Percentiles rank a stretch among this genome's conserved stretches.
phyloP scores from a whole-genome alignment of 2,329 filamentous ascomycete species.

The Pyricularia pennisetigena region DNA sequence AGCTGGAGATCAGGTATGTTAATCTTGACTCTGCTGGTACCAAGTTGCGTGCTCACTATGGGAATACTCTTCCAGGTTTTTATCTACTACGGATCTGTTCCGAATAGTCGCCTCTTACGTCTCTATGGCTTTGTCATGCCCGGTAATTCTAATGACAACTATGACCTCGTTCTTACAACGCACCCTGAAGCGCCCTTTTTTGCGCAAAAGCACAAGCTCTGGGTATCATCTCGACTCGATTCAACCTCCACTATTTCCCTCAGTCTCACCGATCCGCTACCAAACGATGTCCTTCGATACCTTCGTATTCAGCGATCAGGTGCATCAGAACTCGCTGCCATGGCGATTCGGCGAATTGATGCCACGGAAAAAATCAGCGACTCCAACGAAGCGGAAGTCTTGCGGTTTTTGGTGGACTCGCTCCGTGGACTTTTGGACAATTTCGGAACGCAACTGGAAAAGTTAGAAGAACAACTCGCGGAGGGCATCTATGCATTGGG shows the following conservation, averaged over 20 bases:
- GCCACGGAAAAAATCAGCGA: neutral
- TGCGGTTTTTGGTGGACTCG: neutral
- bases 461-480: neutral
- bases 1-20: neutral
- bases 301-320: neutral
- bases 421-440: neutral
- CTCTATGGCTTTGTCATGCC: neutral
- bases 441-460: neutral
- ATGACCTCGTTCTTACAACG: neutral
- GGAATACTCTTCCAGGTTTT: neutral
- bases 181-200: neutral
- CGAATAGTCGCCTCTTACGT: neutral
- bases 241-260: neutral
- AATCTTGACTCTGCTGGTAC: neutral
- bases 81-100: neutral
- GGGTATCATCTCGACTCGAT: neutral
- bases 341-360: neutral
- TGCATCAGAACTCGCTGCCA: neutral
- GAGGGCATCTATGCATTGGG: neutral
- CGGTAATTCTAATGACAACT: neutral
- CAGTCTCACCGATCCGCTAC: neutral
- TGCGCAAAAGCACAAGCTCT: neutral
- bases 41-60: neutral
- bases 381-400: neutral
- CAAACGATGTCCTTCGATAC: neutral